Percentiles rank a stretch among this genome's conserved stretches.
These are phyloP conservation scores for Trichoderma arundinaceum DNA, from an alignment of 2,329 filamentous ascomycete species.

Conservation along the genomic window DNA sequence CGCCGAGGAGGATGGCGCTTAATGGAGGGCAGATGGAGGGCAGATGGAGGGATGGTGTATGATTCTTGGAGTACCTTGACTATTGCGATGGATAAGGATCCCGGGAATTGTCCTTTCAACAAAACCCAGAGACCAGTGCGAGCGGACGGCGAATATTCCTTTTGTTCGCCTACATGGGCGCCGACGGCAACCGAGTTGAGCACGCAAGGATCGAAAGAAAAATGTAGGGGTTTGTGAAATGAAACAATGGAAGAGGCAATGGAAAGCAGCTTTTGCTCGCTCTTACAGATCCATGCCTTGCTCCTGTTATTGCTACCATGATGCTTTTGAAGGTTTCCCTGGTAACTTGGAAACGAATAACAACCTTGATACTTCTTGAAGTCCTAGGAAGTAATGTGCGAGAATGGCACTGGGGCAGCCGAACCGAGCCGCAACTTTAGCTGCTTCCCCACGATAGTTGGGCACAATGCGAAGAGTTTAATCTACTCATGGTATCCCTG, in stretches of 20 bases:
- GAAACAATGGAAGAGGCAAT: too few species aligned
- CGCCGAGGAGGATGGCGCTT: too few species aligned
- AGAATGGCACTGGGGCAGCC: neutral
- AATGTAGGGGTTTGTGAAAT: too few species aligned
- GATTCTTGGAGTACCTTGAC: too few species aligned
- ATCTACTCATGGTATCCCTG: neutral
- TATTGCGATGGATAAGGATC: too few species aligned
- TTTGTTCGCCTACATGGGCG: neutral
- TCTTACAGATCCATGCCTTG: too few species aligned
- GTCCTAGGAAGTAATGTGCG: neutral
- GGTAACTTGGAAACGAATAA: neutral
- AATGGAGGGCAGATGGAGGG: too few species aligned
- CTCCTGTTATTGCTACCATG: too few species aligned
- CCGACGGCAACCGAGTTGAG: neutral
- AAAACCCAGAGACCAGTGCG: neutral
- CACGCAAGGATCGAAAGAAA: too few species aligned
- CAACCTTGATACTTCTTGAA: neutral
- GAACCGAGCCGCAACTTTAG: neutral
- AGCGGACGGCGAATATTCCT: neutral
- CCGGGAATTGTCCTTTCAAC: neutral
- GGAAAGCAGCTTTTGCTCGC: too few species aligned
- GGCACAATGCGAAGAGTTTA: neutral
- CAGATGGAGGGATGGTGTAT: too few species aligned
- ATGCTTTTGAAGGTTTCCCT: neutral
- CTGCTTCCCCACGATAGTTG: conserved; percentile 2